These are phyloP conservation scores for Ceratorhiza oryzae-sativae DNA, from an alignment of 1,284 basidiomycete genomes.

Conservation along the genomic window DNA sequence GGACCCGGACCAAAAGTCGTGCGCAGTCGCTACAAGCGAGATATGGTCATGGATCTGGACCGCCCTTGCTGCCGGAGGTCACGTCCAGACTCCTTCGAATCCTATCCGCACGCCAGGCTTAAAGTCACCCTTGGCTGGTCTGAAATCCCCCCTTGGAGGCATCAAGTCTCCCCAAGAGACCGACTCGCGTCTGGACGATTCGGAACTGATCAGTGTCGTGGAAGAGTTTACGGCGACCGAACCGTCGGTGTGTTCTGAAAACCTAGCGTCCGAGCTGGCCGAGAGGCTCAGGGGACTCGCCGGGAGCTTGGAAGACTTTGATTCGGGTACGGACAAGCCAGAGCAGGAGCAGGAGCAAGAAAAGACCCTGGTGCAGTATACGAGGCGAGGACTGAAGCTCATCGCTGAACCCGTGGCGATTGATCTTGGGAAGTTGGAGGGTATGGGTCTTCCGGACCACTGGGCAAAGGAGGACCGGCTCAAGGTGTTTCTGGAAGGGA, in stretches of 20 bases:
- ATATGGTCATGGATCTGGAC: constrained; percentile 73
- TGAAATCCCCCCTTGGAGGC: constrained; percentile 52
- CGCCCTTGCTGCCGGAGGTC: constrained; percentile 67
- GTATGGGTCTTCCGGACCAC: constrained; percentile 46
- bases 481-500: constrained; percentile 40
- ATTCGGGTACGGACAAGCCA: not conserved
- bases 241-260: constrained; percentile 43
- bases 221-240: constrained; percentile 43
- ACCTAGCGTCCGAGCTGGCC: constrained; percentile 22
- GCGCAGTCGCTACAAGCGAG: constrained; percentile 64
- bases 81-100: constrained; percentile 33
- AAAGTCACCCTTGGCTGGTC: constrained; percentile 54
- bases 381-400: constrained; percentile 45
- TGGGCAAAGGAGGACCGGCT: constrained; percentile 40
- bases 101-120: not conserved
- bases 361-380: constrained; percentile 43
- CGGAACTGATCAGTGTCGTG: constrained; percentile 68
- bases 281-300: constrained; percentile 17
- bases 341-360: not conserved
- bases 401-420: constrained; percentile 47
- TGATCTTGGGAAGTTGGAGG: constrained; percentile 41
- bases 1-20: constrained; percentile 72
- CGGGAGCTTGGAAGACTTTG: constrained; percentile 1
- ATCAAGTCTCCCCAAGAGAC: constrained; percentile 44
- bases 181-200: constrained; percentile 42